phyloP scores from a whole-genome alignment of 257 asterid genomes.

The Forsythia suspensa region DNA sequence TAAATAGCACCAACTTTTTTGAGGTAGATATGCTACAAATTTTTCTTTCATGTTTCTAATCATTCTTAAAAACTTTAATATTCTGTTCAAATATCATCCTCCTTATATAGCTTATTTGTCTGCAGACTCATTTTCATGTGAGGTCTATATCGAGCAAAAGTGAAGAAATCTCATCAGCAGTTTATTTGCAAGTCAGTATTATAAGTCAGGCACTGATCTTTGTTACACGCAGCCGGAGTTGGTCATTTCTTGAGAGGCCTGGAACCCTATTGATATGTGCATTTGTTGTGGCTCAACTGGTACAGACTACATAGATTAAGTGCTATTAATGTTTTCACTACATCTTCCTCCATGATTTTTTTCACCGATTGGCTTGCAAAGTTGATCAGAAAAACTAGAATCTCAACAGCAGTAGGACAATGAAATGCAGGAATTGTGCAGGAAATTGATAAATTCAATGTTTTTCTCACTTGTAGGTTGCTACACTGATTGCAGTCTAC shows the following conservation, averaged over 20 bases:
- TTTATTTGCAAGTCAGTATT: conserved; percentile 35
- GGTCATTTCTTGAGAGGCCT: conserved; percentile 38
- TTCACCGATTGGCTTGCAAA: background rate
- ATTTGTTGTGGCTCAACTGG: conserved; percentile 34
- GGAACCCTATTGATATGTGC: conserved; percentile 33
- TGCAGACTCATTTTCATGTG: conserved; percentile 30
- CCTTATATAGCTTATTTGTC: background rate
- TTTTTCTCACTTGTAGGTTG: conserved; percentile 20
- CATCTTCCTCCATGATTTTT: background rate
- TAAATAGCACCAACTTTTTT: conserved; percentile 18
- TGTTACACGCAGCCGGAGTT: conserved; percentile 31
- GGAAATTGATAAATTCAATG: background rate
- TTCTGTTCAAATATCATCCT: background rate
- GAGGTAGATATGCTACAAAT: conserved; percentile 11
- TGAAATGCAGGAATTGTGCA: background rate
- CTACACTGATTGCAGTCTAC: conserved; percentile 31
- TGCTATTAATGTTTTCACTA: no score
- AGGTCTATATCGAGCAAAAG: conserved; percentile 21
- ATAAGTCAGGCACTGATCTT: conserved; percentile 35
- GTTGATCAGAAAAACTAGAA: background rate
- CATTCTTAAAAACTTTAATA: background rate
- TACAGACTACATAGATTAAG: background rate
- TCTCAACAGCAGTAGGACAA: background rate
- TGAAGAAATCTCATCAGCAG: conserved; percentile 31
- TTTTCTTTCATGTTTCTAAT: no score